These are phyloP conservation scores for Metschnikowia koreensis DNA, from an alignment of 805 yeast genomes.

Conservation along the genomic window DNA sequence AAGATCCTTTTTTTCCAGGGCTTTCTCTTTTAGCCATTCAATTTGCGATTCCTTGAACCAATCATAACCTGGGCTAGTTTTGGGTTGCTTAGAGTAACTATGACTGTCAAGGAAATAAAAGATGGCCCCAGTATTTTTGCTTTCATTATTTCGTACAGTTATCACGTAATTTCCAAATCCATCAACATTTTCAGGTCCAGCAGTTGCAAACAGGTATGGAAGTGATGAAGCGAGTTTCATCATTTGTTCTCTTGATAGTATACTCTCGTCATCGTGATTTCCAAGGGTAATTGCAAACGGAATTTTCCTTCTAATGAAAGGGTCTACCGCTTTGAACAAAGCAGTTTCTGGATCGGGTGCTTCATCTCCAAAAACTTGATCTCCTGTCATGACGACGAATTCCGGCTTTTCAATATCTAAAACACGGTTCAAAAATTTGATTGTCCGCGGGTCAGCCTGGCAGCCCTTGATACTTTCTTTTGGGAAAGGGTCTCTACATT, in stretches of 20 bases:
- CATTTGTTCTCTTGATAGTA: constrained; percentile 55
- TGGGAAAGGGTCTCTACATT: constrained; percentile 74
- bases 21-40: constrained; percentile 45
- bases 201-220: constrained; percentile 64
- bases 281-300: constrained; percentile 90
- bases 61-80: constrained; percentile 75
- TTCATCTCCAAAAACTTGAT: constrained; percentile 79
- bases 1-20: constrained; percentile 24
- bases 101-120: constrained; percentile 85
- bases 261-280: constrained; percentile 92
- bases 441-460: constrained; percentile 74
- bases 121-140: constrained; percentile 45
- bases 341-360: constrained; percentile 83
- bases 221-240: constrained; percentile 55
- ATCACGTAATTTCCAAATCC: constrained; percentile 81
- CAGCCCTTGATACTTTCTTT: constrained; percentile 49
- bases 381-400: constrained; percentile 85
- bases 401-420: constrained; percentile 80
- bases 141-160: constrained; percentile 43
- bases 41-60: constrained; percentile 75
- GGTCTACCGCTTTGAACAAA: constrained; percentile 69
- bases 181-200: constrained; percentile 65
- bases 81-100: constrained; percentile 65
- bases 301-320: constrained; percentile 62
- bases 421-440: constrained; percentile 56